phyloP scores from a whole-genome alignment of 2,329 filamentous ascomycete genomes.

The Colletotrichum chlorophyti region DNA sequence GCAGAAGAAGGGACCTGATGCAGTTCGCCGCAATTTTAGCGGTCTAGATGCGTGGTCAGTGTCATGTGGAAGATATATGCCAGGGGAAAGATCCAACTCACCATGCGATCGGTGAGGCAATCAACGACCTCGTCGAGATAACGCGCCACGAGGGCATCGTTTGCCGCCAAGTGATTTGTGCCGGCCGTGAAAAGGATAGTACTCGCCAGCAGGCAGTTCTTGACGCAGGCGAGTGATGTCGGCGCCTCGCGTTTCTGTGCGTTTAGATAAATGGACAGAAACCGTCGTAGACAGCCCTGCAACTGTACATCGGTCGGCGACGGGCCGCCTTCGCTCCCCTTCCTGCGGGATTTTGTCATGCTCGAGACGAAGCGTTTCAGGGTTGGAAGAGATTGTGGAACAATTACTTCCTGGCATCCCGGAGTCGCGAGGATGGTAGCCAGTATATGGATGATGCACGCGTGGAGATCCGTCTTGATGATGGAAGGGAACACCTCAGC shows the following conservation, averaged over 20 bases:
- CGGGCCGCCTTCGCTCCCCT: conserved; percentile 37
- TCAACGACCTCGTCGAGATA: conserved; percentile 85
- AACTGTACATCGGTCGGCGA: conserved; percentile 72
- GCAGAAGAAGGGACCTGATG: conserved; percentile 80
- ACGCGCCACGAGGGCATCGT: conserved; percentile 75
- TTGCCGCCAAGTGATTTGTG: conserved; percentile 73
- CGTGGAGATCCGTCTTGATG: conserved; percentile 95
- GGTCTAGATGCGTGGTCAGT: conserved; percentile 55
- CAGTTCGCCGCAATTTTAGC: conserved; percentile 92
- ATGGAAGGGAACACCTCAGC: conserved; percentile 95
- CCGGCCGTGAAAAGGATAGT: conserved; percentile 89
- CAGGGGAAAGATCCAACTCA: conserved; percentile 55
- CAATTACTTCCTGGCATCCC: conserved; percentile 84
- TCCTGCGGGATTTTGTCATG: conserved; percentile 61
- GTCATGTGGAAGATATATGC: conserved; percentile 17
- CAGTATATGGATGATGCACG: conserved; percentile 96
- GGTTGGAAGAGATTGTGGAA: conserved; percentile 88
- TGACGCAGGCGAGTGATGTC: conserved; percentile 84
- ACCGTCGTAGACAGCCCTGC: conserved; percentile 81
- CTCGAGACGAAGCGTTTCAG: conserved; percentile 89
- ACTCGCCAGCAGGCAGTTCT: conserved; percentile 87
- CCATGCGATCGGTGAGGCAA: conserved; percentile 80
- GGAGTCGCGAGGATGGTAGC: conserved; percentile 89
- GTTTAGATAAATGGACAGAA: conserved; percentile 79
- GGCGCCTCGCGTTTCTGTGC: conserved; percentile 78